Evolutionary conservation across 495 filamentous ascomycete species (phyloP).

Genomic region (Neurospora sp.): DNA sequence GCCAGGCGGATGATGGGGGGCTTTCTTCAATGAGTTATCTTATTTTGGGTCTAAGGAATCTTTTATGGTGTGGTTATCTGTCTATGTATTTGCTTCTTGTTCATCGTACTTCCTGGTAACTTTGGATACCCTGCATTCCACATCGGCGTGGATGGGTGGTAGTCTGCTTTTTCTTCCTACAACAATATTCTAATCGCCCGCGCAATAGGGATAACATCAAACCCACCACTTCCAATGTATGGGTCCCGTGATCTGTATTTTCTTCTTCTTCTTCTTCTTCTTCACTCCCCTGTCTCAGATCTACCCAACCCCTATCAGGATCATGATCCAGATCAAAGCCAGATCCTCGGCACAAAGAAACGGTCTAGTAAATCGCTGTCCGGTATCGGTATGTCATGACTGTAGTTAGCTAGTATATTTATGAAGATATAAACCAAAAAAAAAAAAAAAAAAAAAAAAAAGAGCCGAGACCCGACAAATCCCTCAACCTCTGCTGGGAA

Average conservation of each 20-base stretch:
- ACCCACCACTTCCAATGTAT: not conserved
- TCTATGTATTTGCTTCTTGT: not conserved
- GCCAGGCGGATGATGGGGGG: not conserved
- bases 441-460: too few species aligned
- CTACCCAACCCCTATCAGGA: not conserved
- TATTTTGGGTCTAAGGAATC: not conserved
- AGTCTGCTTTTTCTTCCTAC: not conserved
- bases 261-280: not conserved
- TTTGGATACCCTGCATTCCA: not conserved
- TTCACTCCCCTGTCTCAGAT: not conserved
- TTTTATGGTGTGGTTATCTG: not conserved
- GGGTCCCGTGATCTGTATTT: not conserved
- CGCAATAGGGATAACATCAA: too few species aligned
- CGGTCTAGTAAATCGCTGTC: not conserved
- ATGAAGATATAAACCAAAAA: too few species aligned
- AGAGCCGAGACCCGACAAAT: too few species aligned
- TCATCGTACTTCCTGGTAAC: not conserved
- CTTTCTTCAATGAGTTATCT: not conserved
- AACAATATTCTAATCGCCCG: not conserved
- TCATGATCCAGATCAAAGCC: not conserved
- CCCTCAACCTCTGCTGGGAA: conserved; percentile 11
- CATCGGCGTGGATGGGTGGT: not conserved
- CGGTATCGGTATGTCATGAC: too few species aligned
- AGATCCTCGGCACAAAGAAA: not conserved
- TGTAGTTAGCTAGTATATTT: too few species aligned